Evolutionary conservation across 2,329 filamentous ascomycete genomes (phyloP), one percentile per base, ranked within the genome.

Genomic region (Cytospora chrysosperma): DNA sequence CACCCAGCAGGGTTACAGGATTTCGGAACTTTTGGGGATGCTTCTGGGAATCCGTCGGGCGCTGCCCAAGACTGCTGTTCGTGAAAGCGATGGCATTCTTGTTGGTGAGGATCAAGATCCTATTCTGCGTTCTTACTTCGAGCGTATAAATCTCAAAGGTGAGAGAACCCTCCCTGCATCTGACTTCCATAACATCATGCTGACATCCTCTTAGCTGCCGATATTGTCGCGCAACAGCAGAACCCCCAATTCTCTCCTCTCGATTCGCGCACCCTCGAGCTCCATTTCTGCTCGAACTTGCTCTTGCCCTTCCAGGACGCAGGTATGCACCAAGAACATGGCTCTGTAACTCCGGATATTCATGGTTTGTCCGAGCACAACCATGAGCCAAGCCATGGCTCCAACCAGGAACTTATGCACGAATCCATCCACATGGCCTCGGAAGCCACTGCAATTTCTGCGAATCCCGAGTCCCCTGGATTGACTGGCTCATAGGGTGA

Each of bases 1-100:
- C 69, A 83, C 84, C 0, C 79, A 82, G 61, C 85, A 88, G 67
- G 86, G 86, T 19, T 81, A 83, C 53, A 81, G 82, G 37, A 78
- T 89, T 8, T 84, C 85, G 6, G 79, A 84, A 52, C 74, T 88
- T 47, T 72, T 89, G 56, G 82, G 83, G 71, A 86, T 88, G 83
- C 78, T 89, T 4, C 72, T 88, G 12, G 77, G 77, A n/a, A 87
- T 88, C 61, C 80, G 86, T 47, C 83, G 84, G 65, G 81, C 84
- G 0, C 77, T 87, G 6, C 86, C 87, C 1, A 80, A 81, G 66
- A 85, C 82, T 0, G 71, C 75, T 27, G 70, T 74, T 30, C 75
- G 79, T 1, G 75, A 77, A 47, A 69, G 75, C 0, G 78, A 85
- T 57, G 82, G 81, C 2, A 81, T 83, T 58, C 74, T 87, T 15